These are phyloP conservation scores for Hypoxylon sp. DNA, from an alignment of 2,329 filamentous ascomycete genomes.

Conservation along the genomic window DNA sequence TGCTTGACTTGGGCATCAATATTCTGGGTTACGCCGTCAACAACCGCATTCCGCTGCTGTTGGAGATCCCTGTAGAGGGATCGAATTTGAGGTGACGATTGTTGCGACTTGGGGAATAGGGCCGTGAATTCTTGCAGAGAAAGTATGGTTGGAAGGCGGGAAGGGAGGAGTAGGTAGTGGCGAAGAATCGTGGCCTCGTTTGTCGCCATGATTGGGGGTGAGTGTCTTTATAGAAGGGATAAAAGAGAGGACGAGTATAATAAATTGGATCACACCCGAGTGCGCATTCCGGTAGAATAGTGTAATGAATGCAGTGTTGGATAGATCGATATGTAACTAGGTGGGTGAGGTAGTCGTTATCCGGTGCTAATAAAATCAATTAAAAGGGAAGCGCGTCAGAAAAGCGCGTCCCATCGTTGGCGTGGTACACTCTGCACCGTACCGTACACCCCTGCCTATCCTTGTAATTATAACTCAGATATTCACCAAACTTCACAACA, in stretches of 20 bases:
- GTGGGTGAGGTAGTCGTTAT: conserved; percentile 1
- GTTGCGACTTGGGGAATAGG: conserved; percentile 77
- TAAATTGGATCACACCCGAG: not conserved
- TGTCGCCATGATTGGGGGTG: conserved; percentile 69
- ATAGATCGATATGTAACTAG: not conserved
- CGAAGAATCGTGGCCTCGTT: conserved; percentile 80
- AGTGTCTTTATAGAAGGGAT: not conserved
- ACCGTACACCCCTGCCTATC: conserved; percentile 6
- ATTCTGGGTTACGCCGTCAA: conserved; percentile 74
- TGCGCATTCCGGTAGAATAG: not conserved
- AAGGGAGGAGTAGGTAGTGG: conserved; percentile 82
- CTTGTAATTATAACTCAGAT: conserved; percentile 1
- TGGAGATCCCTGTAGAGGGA: conserved; percentile 84
- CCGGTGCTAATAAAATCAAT: conserved; percentile 29
- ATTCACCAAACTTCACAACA: not conserved
- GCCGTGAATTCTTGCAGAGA: conserved; percentile 80
- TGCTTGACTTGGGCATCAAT: conserved; percentile 73
- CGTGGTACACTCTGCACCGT: not conserved
- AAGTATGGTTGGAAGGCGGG: conserved; percentile 78
- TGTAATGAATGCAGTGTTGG: not conserved
- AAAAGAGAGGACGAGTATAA: not conserved
- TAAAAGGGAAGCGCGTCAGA: conserved; percentile 37
- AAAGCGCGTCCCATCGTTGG: conserved; percentile 38
- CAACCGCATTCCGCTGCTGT: conserved; percentile 74
- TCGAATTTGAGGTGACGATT: conserved; percentile 74